A percentile compares a stretch with the other conserved stretches of the same genome.
phyloP scores from a whole-genome alignment of 805 yeast species.

The Cephaloascus albidus region DNA sequence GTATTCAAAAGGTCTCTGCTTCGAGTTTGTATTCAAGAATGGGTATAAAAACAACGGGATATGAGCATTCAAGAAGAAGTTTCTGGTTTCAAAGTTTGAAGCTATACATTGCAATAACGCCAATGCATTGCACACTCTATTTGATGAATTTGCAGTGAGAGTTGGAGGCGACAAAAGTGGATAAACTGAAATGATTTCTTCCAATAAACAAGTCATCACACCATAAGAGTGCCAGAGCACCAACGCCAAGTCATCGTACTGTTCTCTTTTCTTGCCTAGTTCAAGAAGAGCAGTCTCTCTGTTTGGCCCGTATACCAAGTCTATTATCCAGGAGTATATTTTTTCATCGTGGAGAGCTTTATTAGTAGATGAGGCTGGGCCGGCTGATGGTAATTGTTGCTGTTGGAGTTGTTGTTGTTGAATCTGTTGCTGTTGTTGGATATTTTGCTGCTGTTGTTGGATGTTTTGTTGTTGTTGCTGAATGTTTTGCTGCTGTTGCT shows the following conservation, averaged over 20 bases:
- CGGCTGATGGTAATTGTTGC: background rate
- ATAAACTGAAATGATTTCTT: conserved; percentile 84
- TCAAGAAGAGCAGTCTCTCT: conserved; percentile 90
- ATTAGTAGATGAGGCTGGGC: conserved; percentile 2
- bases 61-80: conserved; percentile 78
- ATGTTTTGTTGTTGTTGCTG: background rate
- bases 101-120: conserved; percentile 96
- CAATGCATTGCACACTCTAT: conserved; percentile 90
- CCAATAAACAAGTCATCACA: conserved; percentile 84
- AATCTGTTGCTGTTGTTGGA: background rate
- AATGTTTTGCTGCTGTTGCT: background rate
- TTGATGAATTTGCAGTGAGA: conserved; percentile 76
- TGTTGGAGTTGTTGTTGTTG: background rate
- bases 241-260: conserved; percentile 86
- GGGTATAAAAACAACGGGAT: conserved; percentile 91
- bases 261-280: conserved; percentile 88
- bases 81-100: conserved; percentile 85
- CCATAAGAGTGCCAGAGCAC: conserved; percentile 96
- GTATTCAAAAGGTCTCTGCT: conserved; percentile 90
- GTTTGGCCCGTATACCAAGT: conserved; percentile 81
- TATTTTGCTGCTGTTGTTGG: background rate
- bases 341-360: conserved; percentile 66
- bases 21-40: conserved; percentile 82
- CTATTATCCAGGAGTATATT: conserved; percentile 84
- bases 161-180: conserved; percentile 84